Conservation (phyloP, 176 grass and related monocot species). For the Triticum urartu region DNA sequence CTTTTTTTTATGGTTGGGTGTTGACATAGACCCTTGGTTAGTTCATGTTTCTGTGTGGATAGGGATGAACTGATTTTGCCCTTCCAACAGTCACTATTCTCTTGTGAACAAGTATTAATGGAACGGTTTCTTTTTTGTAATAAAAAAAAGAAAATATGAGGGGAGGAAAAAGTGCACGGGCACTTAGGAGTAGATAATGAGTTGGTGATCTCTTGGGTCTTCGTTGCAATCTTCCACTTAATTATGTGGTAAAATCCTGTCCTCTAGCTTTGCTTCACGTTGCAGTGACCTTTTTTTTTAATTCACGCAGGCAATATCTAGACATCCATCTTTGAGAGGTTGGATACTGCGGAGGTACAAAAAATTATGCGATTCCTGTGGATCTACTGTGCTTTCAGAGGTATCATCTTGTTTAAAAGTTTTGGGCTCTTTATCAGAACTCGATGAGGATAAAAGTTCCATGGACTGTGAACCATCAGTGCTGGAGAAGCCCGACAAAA, state of each 20-base stretch:
- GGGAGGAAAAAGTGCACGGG: neutral
- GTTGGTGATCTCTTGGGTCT: neutral
- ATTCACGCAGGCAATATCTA: slow-evolving; percentile 62
- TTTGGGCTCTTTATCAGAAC: slow-evolving; percentile 74
- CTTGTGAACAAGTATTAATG: slow-evolving; percentile 17
- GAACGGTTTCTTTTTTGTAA: neutral
- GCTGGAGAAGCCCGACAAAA: slow-evolving; percentile 26
- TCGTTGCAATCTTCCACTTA: slow-evolving; percentile 15
- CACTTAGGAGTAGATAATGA: slow-evolving; percentile 3
- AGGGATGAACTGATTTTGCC: neutral
- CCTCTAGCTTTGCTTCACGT: slow-evolving; percentile 1
- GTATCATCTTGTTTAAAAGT: slow-evolving; percentile 69
- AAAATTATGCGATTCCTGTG: slow-evolving; percentile 58
- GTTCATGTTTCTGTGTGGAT: neutral
- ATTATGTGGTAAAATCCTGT: neutral
- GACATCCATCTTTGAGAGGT: slow-evolving; percentile 61
- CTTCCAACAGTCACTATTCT: neutral
- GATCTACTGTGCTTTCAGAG: slow-evolving; percentile 49
- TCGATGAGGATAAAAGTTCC: slow-evolving; percentile 40
- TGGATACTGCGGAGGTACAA: slow-evolving; percentile 78
- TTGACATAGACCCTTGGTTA: neutral
- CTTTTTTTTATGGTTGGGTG: neutral
- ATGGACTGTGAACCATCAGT: slow-evolving; percentile 38
- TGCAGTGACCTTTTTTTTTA: slow-evolving; percentile 6
- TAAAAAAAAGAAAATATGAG: slow-evolving; percentile 9